Conservation (phyloP, 345 rosid genomes). For the Eucalyptus melliodora region DNA sequence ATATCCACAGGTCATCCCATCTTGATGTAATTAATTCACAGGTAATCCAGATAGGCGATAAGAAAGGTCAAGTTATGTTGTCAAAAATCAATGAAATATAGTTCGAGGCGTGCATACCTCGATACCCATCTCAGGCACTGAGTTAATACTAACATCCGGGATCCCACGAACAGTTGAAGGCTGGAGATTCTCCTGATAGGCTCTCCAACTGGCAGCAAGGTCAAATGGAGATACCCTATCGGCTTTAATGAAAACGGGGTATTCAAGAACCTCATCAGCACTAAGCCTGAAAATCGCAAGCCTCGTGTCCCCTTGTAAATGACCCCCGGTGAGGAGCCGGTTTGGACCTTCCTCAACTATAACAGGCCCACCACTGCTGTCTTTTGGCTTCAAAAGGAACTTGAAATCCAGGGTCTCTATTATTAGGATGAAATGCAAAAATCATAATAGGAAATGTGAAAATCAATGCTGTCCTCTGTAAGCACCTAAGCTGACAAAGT, state of each 20-base stretch:
- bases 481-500: neutral
- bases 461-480: neutral
- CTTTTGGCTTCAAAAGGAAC: constrained; percentile 91
- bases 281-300: constrained; percentile 53
- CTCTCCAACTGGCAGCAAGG: constrained; percentile 99
- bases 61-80: neutral
- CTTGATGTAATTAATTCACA: neutral
- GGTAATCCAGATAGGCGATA: neutral
- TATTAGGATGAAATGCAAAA: neutral
- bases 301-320: constrained; percentile 76
- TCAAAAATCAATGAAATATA: neutral
- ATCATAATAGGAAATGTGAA: neutral
- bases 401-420: constrained; percentile 95
- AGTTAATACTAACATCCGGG: constrained; percentile 89
- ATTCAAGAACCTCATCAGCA: constrained; percentile 70
- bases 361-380: constrained; percentile 35
- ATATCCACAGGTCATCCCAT: neutral
- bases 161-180: constrained; percentile 92
- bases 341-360: constrained; percentile 89
- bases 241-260: constrained; percentile 65
- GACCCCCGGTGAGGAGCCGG: constrained; percentile 58
- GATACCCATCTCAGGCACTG: constrained; percentile 28
- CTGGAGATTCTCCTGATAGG: constrained; percentile 83
- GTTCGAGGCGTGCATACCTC: constrained; percentile 27
- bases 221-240: constrained; percentile 96